These are phyloP conservation scores for Astragalus membranaceus DNA, from an alignment of 306 rosid species.

Conservation along the genomic window DNA sequence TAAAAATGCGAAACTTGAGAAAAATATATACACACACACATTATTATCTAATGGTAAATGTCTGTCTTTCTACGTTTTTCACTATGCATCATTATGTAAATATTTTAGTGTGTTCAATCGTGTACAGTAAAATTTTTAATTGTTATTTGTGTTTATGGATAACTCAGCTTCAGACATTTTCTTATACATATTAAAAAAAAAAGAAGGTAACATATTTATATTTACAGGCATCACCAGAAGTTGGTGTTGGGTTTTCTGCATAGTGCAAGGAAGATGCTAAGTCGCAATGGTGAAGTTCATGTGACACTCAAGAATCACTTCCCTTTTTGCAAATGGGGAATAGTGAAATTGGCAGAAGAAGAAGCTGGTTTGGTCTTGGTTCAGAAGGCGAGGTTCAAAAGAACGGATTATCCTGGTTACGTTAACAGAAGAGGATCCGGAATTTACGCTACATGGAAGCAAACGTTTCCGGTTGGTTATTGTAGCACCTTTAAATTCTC, in stretches of 20 bases:
- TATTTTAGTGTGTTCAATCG: no score
- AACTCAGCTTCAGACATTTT: no score
- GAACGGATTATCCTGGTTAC: conserved; percentile 12
- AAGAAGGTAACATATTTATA: no score
- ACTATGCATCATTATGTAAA: no score
- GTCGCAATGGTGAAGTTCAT: conserved; percentile 30
- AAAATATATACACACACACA: no score
- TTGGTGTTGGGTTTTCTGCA: conserved; percentile 26
- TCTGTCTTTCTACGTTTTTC: no score
- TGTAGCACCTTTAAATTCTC: conserved; percentile 25
- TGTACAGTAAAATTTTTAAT: no score
- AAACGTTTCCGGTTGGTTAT: conserved; percentile 8
- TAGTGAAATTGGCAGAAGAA: conserved; percentile 19
- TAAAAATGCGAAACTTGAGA: no score
- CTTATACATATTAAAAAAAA: no score
- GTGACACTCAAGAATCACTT: conserved; percentile 29
- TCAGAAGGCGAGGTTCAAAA: neutral
- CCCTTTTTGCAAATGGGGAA: conserved; percentile 29
- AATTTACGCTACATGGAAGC: neutral
- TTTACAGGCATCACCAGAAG: neutral
- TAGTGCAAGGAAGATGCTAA: conserved; percentile 21
- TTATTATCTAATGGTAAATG: no score
- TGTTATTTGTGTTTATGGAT: no score
- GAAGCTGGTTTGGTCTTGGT: conserved; percentile 6
- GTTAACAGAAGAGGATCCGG: conserved; percentile 19